Evolutionary conservation across 2,329 filamentous ascomycete species (phyloP).

Genomic region (Ascochyta fabae): DNA sequence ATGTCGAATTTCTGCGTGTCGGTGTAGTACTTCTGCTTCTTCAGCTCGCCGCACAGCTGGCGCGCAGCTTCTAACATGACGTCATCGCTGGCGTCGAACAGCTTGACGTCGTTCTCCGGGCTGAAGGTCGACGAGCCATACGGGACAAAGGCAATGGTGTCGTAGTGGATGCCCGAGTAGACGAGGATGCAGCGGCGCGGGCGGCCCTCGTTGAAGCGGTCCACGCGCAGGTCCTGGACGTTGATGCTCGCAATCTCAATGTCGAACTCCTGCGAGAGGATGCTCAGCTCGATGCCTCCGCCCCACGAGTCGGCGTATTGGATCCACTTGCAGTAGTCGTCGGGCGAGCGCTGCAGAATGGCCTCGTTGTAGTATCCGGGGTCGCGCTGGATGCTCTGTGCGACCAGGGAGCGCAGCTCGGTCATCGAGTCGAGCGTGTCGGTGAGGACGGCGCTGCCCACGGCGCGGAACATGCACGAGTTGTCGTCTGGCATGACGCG

Average conservation of each 20-base stretch:
- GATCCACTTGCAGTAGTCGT: constrained; percentile 83
- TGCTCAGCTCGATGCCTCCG: constrained; percentile 86
- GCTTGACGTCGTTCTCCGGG: constrained; percentile 79
- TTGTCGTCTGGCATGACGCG: constrained; percentile 98
- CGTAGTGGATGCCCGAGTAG: constrained; percentile 94
- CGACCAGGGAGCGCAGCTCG: constrained; percentile 78
- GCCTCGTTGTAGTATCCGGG: constrained; percentile 76
- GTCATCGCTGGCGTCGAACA: constrained; percentile 68
- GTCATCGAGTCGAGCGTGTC: constrained; percentile 68
- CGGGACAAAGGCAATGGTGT: constrained; percentile 77
- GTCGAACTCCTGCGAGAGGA: constrained; percentile 82
- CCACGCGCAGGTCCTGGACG: constrained; percentile 71
- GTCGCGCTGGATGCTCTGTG: constrained; percentile 76
- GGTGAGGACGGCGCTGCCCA: constrained; percentile 78
- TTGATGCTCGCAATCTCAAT: constrained; percentile 87
- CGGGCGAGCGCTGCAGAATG: constrained; percentile 73
- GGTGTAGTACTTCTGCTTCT: constrained; percentile 81
- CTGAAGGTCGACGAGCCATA: constrained; percentile 65
- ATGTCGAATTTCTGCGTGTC: constrained; percentile 83
- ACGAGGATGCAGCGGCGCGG: constrained; percentile 77
- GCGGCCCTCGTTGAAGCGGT: constrained; percentile 77
- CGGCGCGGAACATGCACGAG: constrained; percentile 89
- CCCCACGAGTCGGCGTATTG: constrained; percentile 84
- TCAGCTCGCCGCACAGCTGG: constrained; percentile 63
- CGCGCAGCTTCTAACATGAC: constrained; percentile 65